Evolutionary conservation across 371 early-diverging fungal genomes (phyloP), one percentile per base, ranked within the genome.

Genomic region (Mucor plumbeus): DNA sequence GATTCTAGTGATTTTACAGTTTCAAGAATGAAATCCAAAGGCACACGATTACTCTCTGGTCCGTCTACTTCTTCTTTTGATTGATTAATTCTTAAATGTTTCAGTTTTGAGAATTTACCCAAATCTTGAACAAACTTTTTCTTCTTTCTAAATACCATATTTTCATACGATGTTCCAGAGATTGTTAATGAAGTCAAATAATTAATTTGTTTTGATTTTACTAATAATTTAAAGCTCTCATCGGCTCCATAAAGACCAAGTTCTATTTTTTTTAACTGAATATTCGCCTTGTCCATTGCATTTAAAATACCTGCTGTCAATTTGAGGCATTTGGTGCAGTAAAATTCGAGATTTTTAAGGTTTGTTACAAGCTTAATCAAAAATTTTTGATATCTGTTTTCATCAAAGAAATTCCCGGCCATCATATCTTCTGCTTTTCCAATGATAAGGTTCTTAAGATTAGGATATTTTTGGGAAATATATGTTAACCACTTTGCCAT

Each of bases 61-160:
- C 14, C 4, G 10, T 40, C 31, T 6, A 59, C 59, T 59, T 59
- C 59, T 5, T 59, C 14, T 41, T 59, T 38, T 11, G 26, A 39
- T 11, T 59, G 41, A 41, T 39, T 59, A 43, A 59, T 59, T 40
- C 59, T 17, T 0, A 59, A 41, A 41, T 59, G 39, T 21, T 59
- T 41, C 7, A 59, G 4, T 14, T 59, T 41, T 5, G 21, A 6
- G 39, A 39, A 21, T 5, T 59, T 41, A 1, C 6, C 31, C 3
- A 59, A 13, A 14, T 26, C 43, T 59, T 59, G 13, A 5, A 34
- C 3, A 15, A 55, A 35, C 35, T 55, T 55, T 3, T 6, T 34
- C 9, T 34, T 35, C 7, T 9, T 4, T 3, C 1, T 13, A 31
- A 5, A 54, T 31, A 34, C 10, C 55, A 55, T 34, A n/a, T 6